These are phyloP conservation scores for Linnemannia hyalina DNA, from an alignment of 192 early-diverging fungal genomes.

Conservation along the genomic window DNA sequence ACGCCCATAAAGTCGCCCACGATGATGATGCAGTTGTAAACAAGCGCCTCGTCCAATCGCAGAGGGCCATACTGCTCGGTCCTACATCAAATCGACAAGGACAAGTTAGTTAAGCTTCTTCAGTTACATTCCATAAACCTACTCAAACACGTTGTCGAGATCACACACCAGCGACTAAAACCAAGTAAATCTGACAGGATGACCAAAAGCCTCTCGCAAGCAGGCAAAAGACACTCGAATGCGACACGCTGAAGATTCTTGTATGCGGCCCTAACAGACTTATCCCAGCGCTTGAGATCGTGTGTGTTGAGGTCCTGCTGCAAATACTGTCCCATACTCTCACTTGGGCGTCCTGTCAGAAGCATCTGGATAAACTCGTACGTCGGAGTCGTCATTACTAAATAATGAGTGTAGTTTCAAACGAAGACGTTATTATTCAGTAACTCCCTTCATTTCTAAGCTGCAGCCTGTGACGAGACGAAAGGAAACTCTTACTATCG, in stretches of 20 bases:
- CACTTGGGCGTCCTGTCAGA: conserved; percentile 27
- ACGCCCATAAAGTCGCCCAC: conserved; percentile 41
- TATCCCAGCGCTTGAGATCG: conserved; percentile 39
- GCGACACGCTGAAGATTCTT: conserved; percentile 35
- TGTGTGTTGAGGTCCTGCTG: conserved; percentile 40
- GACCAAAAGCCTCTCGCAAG: conserved; percentile 38
- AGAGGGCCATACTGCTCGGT: conserved; percentile 24
- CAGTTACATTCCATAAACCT: background rate
- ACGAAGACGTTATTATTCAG: background rate
- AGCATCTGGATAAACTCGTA: conserved; percentile 41
- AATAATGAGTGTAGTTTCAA: background rate
- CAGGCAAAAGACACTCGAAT: conserved; percentile 43
- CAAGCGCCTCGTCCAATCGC: conserved; percentile 2
- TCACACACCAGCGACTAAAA: conserved; percentile 39
- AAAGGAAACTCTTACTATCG: conserved; percentile 9
- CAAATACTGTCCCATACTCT: conserved; percentile 31
- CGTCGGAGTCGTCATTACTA: conserved; percentile 26
- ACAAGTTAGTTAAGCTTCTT: background rate
- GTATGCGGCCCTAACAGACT: conserved; percentile 29
- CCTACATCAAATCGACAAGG: conserved; percentile 1
- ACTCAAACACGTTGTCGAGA: background rate
- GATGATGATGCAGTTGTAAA: conserved; percentile 34
- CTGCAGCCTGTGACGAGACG: no score
- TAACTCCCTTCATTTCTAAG: no score
- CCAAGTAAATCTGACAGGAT: conserved; percentile 37